Evolutionary conservation across 2,329 filamentous ascomycete genomes (phyloP), one percentile per base, ranked within the genome.

Genomic region (Helotiales sp.): DNA sequence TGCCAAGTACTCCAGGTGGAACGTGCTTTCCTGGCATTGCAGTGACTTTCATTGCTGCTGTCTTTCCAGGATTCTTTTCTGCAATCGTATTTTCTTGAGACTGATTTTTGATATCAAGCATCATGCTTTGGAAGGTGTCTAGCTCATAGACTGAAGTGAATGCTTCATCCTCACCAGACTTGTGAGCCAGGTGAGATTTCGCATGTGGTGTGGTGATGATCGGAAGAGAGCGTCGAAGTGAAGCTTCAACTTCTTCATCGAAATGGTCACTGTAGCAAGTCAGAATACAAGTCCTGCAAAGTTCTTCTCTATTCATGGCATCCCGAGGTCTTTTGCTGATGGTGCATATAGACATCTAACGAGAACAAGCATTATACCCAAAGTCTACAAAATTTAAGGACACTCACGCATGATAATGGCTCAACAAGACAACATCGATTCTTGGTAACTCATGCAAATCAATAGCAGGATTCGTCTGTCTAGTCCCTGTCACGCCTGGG

Each of bases 11-110:
- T 33, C 47, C 47, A 19, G 73, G 70, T 0, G 80, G 78, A 5
- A 88, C 79, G 67, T 88, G 85, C 66, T 87, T 86, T 1, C 83
- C 86, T 0, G 85, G 86, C 80, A 84, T 85, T 2, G 76, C 85
- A 0, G 82, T 86, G 19, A 87, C 76, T 63, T 82, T 83, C 40
- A 87, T 73, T 6, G 74, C 74, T 0, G 80, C 75, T 22, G 62
- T 61, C 22, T 64, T 73, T 3, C 54, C 58, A 2, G 61, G 63
- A 15, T 54, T 31, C 1, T 54, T n/a, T 54, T 31, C 1, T 54
- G 29, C 4, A n/a, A n/a, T n/a, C n/a, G n/a, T n/a, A n/a, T n/a
- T n/a, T n/a, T 38, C 15, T 38, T 38, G 34, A 17, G 34, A 38
- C 51, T 46, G 8, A 25, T 36, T 2, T 38, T 70, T 69, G 5